Conservation (phyloP, 306 rosid species). For the Prunus mume region DNA sequence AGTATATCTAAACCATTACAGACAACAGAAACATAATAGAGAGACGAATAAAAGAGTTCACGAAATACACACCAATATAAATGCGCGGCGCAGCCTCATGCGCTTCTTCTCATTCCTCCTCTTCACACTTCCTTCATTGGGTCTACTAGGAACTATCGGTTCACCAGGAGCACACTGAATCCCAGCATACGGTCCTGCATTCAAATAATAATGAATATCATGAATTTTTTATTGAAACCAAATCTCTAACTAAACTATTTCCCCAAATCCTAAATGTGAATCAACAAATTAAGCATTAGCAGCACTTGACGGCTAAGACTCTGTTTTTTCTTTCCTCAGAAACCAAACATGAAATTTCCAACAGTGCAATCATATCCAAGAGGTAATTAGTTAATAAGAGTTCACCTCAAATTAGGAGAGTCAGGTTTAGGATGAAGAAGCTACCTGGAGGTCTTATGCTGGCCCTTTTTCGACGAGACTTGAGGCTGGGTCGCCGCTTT, state of each 20-base stretch:
- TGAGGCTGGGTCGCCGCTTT: constrained; percentile 66
- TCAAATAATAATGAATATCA: background rate
- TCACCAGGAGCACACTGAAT: constrained; percentile 68
- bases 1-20: background rate
- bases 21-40: background rate
- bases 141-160: constrained; percentile 64
- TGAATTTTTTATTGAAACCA: background rate
- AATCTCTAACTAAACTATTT: background rate
- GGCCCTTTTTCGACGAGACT: constrained; percentile 75
- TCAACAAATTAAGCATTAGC: background rate
- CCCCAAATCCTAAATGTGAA: background rate
- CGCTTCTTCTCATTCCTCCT: constrained; percentile 91
- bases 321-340: background rate
- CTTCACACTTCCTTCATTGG: constrained; percentile 88
- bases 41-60: background rate
- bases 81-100: constrained; percentile 70
- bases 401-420: background rate
- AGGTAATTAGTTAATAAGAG: background rate
- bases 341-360: background rate
- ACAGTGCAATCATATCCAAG: background rate
- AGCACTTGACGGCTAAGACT: background rate
- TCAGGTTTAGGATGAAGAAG: background rate
- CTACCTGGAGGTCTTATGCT: constrained; percentile 70
- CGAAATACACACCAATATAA: constrained; percentile 60
- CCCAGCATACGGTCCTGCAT: constrained; percentile 82